Evolutionary conservation across 2,329 filamentous ascomycete genomes (phyloP).

Genomic region (Diaporthe batatas): DNA sequence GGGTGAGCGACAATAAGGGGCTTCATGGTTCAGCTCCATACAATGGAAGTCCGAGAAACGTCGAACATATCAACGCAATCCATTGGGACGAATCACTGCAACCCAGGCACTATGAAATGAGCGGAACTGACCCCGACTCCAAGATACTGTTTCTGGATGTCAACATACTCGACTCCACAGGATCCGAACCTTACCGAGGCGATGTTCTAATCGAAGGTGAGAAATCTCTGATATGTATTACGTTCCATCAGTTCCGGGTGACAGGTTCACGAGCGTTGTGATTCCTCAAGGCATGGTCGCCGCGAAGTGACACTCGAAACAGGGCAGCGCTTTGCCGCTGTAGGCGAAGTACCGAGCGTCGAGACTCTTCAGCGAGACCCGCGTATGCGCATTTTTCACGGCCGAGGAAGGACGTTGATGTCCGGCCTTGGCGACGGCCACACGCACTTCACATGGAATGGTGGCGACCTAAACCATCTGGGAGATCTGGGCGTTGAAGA

Average conservation of each 20-base stretch:
- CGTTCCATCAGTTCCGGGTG: no score
- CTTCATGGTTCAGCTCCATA: not conserved
- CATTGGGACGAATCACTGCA: constrained; percentile 34
- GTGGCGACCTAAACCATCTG: constrained; percentile 56
- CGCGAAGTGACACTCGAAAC: no score
- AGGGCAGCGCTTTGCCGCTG: constrained; percentile 46
- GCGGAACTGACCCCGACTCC: constrained; percentile 36
- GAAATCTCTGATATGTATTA: not conserved
- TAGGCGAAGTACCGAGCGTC: constrained; percentile 47
- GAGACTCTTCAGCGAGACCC: constrained; percentile 45
- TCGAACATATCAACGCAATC: constrained; percentile 17
- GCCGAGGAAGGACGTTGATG: constrained; percentile 60
- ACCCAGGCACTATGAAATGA: constrained; percentile 37
- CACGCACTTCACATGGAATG: constrained; percentile 63
- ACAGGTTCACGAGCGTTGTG: no score
- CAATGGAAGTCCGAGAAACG: not conserved
- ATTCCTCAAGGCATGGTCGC: rapidly evolving
- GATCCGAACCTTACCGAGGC: constrained; percentile 48
- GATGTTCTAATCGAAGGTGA: constrained; percentile 50
- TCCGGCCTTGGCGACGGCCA: constrained; percentile 64
- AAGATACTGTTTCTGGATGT: constrained; percentile 50
- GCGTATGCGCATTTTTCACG: constrained; percentile 54
- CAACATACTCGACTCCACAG: constrained; percentile 51
- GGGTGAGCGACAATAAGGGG: not conserved
- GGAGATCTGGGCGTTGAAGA: constrained; percentile 60